Evolutionary conservation across 768 basidiomycete genomes (phyloP).

Genomic region (Tephrocybe rancida): DNA sequence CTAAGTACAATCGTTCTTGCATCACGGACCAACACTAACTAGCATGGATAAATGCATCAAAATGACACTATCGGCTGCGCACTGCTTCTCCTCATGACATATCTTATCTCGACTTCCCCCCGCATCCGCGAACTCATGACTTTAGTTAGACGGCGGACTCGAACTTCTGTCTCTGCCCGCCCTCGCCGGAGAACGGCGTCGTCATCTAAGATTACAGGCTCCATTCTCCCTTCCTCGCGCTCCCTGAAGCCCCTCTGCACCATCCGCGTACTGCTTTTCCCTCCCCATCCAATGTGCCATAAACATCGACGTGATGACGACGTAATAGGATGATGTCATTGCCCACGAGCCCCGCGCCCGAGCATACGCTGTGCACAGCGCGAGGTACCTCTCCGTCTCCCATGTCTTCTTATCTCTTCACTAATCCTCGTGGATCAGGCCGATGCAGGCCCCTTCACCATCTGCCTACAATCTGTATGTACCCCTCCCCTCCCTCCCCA

Average conservation of each 20-base stretch:
- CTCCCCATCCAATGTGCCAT: conserved; percentile 97
- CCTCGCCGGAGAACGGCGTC: no score
- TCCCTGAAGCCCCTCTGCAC: conserved; percentile 61
- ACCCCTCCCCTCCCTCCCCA: no score
- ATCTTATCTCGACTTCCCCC: conserved; percentile 96
- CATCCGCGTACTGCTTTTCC: conserved; percentile 85
- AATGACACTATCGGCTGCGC: conserved; percentile 52
- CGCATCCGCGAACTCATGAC: conserved; percentile 99
- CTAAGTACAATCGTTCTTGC: no score
- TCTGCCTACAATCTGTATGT: no score
- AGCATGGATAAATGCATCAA: no score
- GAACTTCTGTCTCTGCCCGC: conserved; percentile 90
- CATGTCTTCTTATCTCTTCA: no score
- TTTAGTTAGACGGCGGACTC: conserved; percentile 94
- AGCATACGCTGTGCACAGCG: no score
- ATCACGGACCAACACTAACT: no score
- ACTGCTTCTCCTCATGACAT: conserved; percentile 71
- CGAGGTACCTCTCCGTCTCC: no score
- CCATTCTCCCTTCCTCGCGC: conserved; percentile 63
- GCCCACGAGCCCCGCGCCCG: not conserved
- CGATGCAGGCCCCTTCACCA: no score
- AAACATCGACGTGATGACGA: conserved; percentile 82
- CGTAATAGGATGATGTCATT: not conserved
- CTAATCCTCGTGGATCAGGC: no score
- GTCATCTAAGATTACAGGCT: no score